A percentile compares a stretch with the other conserved stretches of the same genome.
phyloP scores from a whole-genome alignment of 164 flowering plant genomes.

The Buxus sempervirens region DNA sequence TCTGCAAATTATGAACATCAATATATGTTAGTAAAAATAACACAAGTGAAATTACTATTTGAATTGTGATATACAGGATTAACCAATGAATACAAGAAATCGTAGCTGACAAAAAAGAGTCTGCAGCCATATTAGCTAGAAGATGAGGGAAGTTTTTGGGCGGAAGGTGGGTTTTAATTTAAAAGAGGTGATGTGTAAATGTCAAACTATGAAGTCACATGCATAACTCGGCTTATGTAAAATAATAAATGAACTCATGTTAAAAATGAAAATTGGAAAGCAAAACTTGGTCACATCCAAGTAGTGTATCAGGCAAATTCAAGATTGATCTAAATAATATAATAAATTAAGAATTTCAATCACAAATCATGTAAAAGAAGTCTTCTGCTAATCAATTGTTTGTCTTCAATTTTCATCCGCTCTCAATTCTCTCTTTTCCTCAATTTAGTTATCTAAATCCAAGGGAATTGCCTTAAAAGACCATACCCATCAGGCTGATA shows the following conservation, averaged over 20 bases:
- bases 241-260: no score
- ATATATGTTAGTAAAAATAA: not conserved
- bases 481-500: no score
- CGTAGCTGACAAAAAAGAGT: no score
- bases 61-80: no score
- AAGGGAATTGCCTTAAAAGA: no score
- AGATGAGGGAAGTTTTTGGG: no score
- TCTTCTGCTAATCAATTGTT: not conserved
- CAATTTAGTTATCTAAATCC: no score
- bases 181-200: not conserved
- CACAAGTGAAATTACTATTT: not conserved
- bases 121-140: no score
- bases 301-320: not conserved
- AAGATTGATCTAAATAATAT: not conserved
- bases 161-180: no score
- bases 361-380: not conserved
- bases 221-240: not conserved
- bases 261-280: not conserved
- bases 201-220: not conserved
- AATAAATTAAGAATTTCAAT: no score
- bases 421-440: no score
- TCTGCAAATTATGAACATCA: slow-evolving; percentile 33
- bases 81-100: no score
- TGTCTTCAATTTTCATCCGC: not conserved
- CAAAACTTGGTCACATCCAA: not conserved